These are phyloP conservation scores for Fraxinus greggii DNA, from an alignment of 305 asterid species.

Conservation along the genomic window DNA sequence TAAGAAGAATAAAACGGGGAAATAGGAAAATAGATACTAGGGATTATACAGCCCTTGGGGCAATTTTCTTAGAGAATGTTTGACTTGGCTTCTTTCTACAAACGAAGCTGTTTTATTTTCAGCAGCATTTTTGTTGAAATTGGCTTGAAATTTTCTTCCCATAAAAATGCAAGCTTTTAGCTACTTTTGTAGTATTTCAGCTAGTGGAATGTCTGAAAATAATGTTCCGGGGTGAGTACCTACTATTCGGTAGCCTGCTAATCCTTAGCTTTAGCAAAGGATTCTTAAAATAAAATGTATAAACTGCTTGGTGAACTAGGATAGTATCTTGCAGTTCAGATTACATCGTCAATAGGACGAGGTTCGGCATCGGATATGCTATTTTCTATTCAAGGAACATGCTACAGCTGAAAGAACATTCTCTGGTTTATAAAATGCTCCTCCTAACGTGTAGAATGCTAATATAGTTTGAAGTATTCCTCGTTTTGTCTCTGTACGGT, in stretches of 20 bases:
- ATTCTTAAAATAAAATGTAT: not conserved
- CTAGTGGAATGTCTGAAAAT: not conserved
- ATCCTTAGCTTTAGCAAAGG: not conserved
- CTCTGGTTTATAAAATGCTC: not conserved
- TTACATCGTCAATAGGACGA: not conserved
- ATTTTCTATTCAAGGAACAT: not conserved
- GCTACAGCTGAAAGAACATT: not conserved
- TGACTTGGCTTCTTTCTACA: not conserved
- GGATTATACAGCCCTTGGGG: not conserved
- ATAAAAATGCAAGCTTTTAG: not conserved
- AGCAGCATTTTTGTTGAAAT: not conserved
- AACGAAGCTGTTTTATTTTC: not conserved
- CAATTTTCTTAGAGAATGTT: not conserved
- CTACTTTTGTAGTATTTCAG: not conserved
- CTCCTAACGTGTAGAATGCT: not conserved
- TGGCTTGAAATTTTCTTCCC: not conserved
- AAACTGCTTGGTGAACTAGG: not conserved
- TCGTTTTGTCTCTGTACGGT: not conserved
- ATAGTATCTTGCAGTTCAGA: not conserved
- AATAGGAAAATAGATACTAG: not conserved
- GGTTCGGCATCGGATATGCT: not conserved
- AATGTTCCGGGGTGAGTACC: not conserved
- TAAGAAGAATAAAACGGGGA: not conserved
- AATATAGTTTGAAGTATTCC: not conserved
- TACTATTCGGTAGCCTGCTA: not conserved